Conservation (phyloP, 495 filamentous ascomycete species). For the Saxophila tyrrhenica region DNA sequence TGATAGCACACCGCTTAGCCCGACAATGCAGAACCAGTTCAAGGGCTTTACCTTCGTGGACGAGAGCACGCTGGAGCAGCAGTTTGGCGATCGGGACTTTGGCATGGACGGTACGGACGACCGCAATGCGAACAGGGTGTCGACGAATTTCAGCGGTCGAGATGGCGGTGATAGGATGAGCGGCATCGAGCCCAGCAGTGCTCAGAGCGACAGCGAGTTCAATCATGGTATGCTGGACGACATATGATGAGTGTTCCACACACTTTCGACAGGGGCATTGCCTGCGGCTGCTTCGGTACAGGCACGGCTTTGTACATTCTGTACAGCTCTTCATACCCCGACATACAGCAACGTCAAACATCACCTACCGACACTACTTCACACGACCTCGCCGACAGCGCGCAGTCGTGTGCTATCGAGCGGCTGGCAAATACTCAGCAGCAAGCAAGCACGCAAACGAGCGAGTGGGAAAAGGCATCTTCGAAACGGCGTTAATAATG, state of each 20-base stretch:
- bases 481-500: conserved; percentile 2
- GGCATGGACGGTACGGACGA: conserved; percentile 41
- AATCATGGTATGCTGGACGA: conserved; percentile 30
- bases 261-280: no score
- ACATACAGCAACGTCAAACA: no score
- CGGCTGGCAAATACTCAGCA: no score
- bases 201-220: conserved; percentile 30
- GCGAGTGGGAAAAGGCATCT: neutral
- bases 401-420: no score
- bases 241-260: conserved; percentile 12
- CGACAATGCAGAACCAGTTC: conserved; percentile 95
- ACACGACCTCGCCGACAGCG: neutral
- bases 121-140: conserved; percentile 3
- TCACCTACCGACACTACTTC: no score
- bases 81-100: conserved; percentile 46
- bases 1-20: conserved; percentile 79
- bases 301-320: no score
- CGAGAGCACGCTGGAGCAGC: conserved; percentile 88
- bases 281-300: neutral
- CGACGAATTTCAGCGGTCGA: conserved; percentile 12
- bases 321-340: no score
- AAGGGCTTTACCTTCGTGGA: conserved; percentile 97
- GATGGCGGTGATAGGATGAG: conserved; percentile 31
- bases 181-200: conserved; percentile 22
- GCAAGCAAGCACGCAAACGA: neutral